Evolutionary conservation across 768 basidiomycete species (phyloP).

Genomic region (Tricholoma hemisulphureum): DNA sequence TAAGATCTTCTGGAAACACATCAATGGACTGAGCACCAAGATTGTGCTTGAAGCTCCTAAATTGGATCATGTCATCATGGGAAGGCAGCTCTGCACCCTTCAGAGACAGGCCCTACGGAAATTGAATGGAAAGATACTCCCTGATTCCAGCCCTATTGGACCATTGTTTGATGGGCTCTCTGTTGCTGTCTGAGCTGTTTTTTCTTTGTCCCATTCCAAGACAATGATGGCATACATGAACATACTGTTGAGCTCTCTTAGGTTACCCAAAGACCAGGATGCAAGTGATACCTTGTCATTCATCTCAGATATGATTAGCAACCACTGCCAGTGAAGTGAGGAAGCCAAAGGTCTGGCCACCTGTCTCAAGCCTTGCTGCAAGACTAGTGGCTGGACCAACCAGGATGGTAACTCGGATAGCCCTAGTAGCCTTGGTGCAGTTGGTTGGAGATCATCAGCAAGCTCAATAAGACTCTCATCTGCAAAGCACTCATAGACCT

Average conservation of each 20-base stretch:
- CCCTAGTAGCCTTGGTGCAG: too few relatives aligned
- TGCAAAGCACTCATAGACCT: too few relatives aligned
- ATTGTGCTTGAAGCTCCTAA: too few relatives aligned
- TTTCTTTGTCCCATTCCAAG: not conserved
- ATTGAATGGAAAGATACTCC: too few relatives aligned
- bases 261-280: not conserved
- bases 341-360: not conserved
- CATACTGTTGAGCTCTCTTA: not conserved
- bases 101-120: too few relatives aligned
- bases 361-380: not conserved
- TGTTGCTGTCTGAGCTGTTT: not conserved
- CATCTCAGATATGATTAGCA: not conserved
- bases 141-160: too few relatives aligned
- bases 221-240: not conserved
- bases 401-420: not conserved
- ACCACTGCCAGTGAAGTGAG: not conserved
- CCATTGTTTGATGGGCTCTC: not conserved
- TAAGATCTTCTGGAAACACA: too few relatives aligned
- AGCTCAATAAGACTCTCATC: too few relatives aligned
- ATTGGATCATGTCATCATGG: too few relatives aligned
- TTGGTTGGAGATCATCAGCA: too few relatives aligned
- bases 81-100: too few relatives aligned
- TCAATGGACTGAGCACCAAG: too few relatives aligned
- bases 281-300: not conserved
- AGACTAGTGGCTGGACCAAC: not conserved